Conservation (phyloP, 2,329 filamentous ascomycete species). For the Paraphoma sp. region DNA sequence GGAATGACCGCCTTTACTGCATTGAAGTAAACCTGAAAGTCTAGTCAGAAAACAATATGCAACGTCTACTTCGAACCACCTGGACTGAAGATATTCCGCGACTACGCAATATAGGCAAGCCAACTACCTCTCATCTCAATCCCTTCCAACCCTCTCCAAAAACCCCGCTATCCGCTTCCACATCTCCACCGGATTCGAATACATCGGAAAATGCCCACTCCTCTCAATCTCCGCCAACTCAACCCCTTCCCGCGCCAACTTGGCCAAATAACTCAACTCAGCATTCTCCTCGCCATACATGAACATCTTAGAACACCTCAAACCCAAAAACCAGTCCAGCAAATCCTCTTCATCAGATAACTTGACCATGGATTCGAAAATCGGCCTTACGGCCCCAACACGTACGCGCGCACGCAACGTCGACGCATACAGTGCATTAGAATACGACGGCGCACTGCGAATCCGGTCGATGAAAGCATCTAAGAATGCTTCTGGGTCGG, state of each 20-base stretch:
- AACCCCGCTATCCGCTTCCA: neutral
- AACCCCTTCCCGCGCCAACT: neutral
- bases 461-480: neutral
- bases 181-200: neutral
- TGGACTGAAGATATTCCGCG: no score
- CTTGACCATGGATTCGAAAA: neutral
- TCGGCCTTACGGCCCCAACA: neutral
- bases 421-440: neutral
- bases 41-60: no score
- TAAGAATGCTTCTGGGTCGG: neutral
- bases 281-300: neutral
- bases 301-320: neutral
- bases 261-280: neutral
- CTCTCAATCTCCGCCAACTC: neutral
- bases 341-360: neutral
- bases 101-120: no score
- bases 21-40: no score
- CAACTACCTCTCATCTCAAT: neutral
- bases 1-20: no score
- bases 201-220: neutral
- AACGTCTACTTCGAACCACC: no score
- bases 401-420: neutral
- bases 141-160: neutral
- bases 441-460: neutral
- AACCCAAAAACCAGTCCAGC: neutral